Evolutionary conservation across 306 rosid genomes (phyloP), one percentile per base, ranked within the genome.

Genomic region (Crataegus laevigata): DNA sequence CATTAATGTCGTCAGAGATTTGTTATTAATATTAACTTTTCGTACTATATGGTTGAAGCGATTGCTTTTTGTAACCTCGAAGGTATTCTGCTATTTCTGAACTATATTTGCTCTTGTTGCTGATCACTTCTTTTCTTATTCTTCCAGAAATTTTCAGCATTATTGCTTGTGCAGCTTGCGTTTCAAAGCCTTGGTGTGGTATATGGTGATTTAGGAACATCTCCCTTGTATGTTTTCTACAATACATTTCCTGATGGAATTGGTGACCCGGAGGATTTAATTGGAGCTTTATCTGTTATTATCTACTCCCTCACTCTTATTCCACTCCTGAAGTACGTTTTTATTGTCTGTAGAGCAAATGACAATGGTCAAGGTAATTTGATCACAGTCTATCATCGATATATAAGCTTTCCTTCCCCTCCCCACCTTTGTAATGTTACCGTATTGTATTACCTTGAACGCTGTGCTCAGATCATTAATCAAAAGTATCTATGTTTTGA

Each of bases 331-430:
- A 94, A 94, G 87, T 94, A 94, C 73, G 96, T 94, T 69, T 81
- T 89, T 69, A 82, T 94, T 74, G 99, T 94, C 40, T 81, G 93
- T 61, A 85, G 89, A 85, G 99, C 98, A 26, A 94, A 90, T 87
- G 99, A 94, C 93, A 94, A 92, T 80, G 99, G 99, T 78, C 96
- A 94, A 94, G 99, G 99, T 94, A 92, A 21, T 78, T 78, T 72
- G 11, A 22, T 36, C 75, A 24, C 51, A 18, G 40, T 62, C 45
- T 52, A 30, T 71, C 47, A 30, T 63, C 1, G 6, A 8, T 30
- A 18, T 92, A 57, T 81, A 92, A 40, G 98, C 40, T 30, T 14
- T 15, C 32, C 64, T 11, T 2, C 26, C 29, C 64, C 38, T 28
- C 40, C 32, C 68, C 40, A 15, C 68, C 14, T 63, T 63, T 63